Base-by-base conservation (phyloP, 1,139 yeast species). In the Candida frijolesensis region DNA sequence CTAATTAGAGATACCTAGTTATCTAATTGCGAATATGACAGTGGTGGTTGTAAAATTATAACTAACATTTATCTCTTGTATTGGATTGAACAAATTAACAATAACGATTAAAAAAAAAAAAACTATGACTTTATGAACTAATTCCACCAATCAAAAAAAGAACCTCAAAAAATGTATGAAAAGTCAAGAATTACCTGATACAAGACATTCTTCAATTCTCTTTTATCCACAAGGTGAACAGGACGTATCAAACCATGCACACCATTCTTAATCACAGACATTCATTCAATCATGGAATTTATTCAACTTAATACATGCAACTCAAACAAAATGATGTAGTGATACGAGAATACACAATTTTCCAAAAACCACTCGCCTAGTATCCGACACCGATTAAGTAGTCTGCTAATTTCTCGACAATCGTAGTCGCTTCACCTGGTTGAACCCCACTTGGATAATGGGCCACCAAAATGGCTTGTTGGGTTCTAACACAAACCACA, bases 341-440 rank as follows among this genome's bases (percentile, higher is more conserved):
- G 16, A 14, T 14, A 11, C 9, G 18, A 37, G 15, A 10, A 11
- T 10, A 35, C 40, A n/a, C 14, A 35, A 35, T 15, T 2, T 35
- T 12, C 8, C 4, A 19, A 19, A 19, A 19, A 11, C 22, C 22
- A 11, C 18, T 15, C 27, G 14, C 33, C 41, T 79, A 92, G 70
- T 89, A 92, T 53, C 90, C 89, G 52, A 87, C 94, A 62, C 91
- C 76, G 65, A 92, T 90, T 73, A 94, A 82, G 67, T 94, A 92
- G 68, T 92, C 98, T 43, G 96, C 98, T 74, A 94, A 81, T 67
- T 90, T 92, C 70, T 94, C 99, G 51, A 92, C 97, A 57, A 91
- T 87, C 61, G 88, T 83, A 55, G 97, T 88, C 51, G 99, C 99
- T 65, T 89, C 97, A 59, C 96, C 97, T 32, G 98, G 91, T 67